Conservation (phyloP, 2,329 filamentous ascomycete genomes). For the Colletotrichum sp. region DNA sequence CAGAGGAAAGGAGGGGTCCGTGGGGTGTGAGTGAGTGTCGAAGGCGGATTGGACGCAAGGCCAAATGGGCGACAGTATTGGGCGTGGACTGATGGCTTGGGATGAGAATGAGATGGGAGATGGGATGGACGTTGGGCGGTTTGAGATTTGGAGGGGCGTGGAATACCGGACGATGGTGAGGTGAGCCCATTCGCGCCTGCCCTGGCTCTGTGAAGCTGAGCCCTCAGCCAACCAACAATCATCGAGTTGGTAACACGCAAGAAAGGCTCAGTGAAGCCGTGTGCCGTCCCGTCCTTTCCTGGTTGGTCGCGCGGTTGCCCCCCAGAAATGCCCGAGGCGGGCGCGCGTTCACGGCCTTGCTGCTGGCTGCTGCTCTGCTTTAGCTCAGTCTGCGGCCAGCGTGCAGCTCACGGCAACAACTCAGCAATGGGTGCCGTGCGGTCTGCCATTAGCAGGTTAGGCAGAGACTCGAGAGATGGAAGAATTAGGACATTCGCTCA, state of each 20-base stretch:
- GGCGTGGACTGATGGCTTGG: not conserved
- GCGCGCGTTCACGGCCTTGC: not conserved
- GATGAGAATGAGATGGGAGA: not conserved
- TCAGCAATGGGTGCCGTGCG: not conserved
- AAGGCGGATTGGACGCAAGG: not conserved
- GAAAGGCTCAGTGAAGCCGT: not conserved
- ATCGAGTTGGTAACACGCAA: not conserved
- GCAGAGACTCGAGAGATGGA: not conserved
- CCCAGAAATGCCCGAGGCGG: conserved; percentile 13
- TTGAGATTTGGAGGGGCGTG: not conserved
- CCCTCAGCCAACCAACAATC: not conserved
- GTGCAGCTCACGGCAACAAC: not conserved
- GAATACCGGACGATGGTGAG: not conserved
- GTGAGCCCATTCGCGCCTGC: not conserved
- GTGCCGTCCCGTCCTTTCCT: not conserved
- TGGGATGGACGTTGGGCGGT: not conserved
- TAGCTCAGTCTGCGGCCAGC: not conserved
- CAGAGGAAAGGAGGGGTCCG: not conserved
- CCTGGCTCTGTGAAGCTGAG: not conserved
- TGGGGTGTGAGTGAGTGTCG: not conserved
- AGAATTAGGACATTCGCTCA: not conserved
- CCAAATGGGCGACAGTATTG: not conserved
- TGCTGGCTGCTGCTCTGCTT: not conserved
- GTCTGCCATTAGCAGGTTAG: not conserved
- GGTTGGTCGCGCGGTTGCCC: not conserved